phyloP scores from a whole-genome alignment of 805 yeast genomes.

The Candida sonorensis region DNA sequence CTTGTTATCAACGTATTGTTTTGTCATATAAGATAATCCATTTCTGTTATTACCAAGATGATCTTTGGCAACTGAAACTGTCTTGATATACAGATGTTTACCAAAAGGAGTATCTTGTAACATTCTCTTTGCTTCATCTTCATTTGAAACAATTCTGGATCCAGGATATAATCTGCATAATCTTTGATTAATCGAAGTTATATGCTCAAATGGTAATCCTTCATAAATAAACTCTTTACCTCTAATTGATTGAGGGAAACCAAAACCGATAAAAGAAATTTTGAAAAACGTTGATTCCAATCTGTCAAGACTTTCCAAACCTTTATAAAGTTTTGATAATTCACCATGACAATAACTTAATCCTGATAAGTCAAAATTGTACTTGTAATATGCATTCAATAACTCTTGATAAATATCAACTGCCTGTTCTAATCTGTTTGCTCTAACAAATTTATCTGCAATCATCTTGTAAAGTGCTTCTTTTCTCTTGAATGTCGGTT shows the following conservation, averaged over 20 bases:
- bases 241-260: slow-evolving; percentile 73
- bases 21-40: slow-evolving; percentile 51
- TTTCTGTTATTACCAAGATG: slow-evolving; percentile 18
- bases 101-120: slow-evolving; percentile 55
- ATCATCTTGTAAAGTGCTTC: slow-evolving; percentile 64
- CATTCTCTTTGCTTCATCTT: slow-evolving; percentile 46
- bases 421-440: slow-evolving; percentile 73
- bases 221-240: slow-evolving; percentile 77
- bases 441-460: slow-evolving; percentile 62
- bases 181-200: slow-evolving; percentile 74
- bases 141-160: slow-evolving; percentile 57
- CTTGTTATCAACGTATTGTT: slow-evolving; percentile 70
- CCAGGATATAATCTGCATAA: slow-evolving; percentile 74
- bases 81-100: slow-evolving; percentile 61
- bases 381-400: slow-evolving; percentile 63
- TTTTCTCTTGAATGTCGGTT: slow-evolving; percentile 73
- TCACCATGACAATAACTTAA: slow-evolving; percentile 64
- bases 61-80: slow-evolving; percentile 64
- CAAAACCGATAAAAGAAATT: slow-evolving; percentile 75
- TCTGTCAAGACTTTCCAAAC: slow-evolving; percentile 63
- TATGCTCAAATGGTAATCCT: slow-evolving; percentile 83
- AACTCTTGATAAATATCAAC: slow-evolving; percentile 72
- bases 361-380: slow-evolving; percentile 70
- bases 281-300: slow-evolving; percentile 72
- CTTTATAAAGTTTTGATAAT: slow-evolving; percentile 60